A percentile compares a stretch with the other conserved stretches of the same genome.
Evolutionary conservation across 129 eudicot species (phyloP).

Genomic region (Mikania micrantha): DNA sequence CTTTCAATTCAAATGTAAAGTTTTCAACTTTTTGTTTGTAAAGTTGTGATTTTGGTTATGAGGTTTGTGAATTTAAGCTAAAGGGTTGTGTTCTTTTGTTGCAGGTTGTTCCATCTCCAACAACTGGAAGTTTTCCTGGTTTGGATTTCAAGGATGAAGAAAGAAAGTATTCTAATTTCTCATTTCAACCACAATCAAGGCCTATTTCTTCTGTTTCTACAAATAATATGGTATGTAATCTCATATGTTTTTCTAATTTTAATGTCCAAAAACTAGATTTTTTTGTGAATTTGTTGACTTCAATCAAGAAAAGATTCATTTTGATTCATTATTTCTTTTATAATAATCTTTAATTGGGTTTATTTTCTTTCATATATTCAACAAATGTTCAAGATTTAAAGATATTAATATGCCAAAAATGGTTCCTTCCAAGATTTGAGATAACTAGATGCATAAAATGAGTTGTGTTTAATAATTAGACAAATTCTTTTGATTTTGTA

Average conservation of each 20-base stretch:
- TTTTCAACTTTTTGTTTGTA: not conserved
- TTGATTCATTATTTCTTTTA: not conserved
- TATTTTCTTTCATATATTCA: too few species aligned
- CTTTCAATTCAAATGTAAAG: constrained; percentile 50
- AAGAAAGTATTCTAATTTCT: constrained; percentile 42
- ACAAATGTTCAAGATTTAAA: not conserved
- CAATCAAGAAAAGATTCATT: not conserved
- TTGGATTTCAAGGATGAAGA: constrained; percentile 39
- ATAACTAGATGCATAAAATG: not conserved
- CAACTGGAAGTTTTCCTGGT: constrained; percentile 51
- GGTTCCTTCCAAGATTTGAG: not conserved
- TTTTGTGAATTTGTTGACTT: not conserved
- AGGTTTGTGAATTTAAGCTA: constrained; percentile 17
- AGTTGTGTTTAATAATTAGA: not conserved
- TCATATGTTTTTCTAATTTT: not conserved
- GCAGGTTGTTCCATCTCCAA: constrained; percentile 71
- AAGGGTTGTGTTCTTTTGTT: constrained; percentile 16
- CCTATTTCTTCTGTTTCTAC: constrained; percentile 41
- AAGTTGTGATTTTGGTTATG: constrained; percentile 16
- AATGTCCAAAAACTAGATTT: not conserved
- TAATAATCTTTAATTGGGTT: too few species aligned
- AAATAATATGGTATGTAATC: constrained; percentile 21
- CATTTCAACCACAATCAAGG: constrained; percentile 58
- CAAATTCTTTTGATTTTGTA: not conserved
- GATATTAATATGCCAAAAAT: not conserved